These are phyloP conservation scores for Leccinum fibrillosum DNA, from an alignment of 768 basidiomycete species.

Conservation along the genomic window DNA sequence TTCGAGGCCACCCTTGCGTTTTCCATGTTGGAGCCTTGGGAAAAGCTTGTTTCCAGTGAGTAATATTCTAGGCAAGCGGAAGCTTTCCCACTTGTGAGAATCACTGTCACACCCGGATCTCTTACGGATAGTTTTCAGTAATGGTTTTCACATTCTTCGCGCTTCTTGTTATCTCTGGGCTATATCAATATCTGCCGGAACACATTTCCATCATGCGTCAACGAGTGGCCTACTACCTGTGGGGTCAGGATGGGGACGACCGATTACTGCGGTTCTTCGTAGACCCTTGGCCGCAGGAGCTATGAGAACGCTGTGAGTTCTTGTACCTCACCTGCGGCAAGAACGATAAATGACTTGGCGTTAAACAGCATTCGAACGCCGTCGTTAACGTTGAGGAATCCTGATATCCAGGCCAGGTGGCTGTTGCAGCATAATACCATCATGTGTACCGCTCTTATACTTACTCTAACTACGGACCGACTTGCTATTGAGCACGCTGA, in stretches of 20 bases:
- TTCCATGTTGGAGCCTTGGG: constrained; percentile 68
- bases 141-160: constrained; percentile 38
- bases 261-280: constrained; percentile 29
- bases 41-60: constrained; percentile 59
- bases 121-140: constrained; percentile 32
- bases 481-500: background rate
- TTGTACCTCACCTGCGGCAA: constrained; percentile 4
- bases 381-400: background rate
- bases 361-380: background rate
- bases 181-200: constrained; percentile 57
- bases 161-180: constrained; percentile 48
- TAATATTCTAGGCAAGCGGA: constrained; percentile 5
- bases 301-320: constrained; percentile 14
- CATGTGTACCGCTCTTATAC: background rate
- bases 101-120: background rate
- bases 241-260: constrained; percentile 49
- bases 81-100: background rate
- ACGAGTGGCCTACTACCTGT: constrained; percentile 62
- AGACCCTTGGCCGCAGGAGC: constrained; percentile 25
- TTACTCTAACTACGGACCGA: background rate
- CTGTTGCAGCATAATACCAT: background rate
- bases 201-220: constrained; percentile 53
- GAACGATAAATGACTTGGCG: background rate
- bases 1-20: constrained; percentile 58
- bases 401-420: background rate